Conservation (phyloP, 768 basidiomycete species). For the Scleroderma citrinum region DNA sequence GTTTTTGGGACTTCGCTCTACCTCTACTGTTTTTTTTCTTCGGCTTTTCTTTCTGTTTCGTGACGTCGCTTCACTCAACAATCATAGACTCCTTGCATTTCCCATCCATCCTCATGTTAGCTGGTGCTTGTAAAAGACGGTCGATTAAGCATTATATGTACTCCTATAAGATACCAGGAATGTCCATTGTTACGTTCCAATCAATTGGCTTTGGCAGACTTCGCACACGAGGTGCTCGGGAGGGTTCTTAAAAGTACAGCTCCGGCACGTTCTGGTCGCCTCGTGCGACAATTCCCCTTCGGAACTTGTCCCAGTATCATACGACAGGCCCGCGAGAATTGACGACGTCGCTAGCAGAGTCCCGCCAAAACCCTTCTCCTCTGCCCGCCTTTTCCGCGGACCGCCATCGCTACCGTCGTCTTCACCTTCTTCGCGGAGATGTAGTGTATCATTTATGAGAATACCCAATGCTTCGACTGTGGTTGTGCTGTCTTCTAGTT, state of each 20-base stretch:
- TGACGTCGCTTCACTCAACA: slow-evolving; percentile 19
- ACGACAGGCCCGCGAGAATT: slow-evolving; percentile 22
- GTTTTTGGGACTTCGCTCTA: slow-evolving; percentile 24
- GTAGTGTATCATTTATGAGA: slow-evolving; percentile 57
- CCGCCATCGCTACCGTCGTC: slow-evolving; percentile 47
- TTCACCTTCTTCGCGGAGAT: slow-evolving; percentile 60
- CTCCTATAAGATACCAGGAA: slow-evolving; percentile 27
- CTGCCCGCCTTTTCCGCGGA: slow-evolving; percentile 37
- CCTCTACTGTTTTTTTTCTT: slow-evolving; percentile 17
- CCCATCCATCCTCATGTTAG: slow-evolving; percentile 9
- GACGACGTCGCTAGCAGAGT: slow-evolving; percentile 54
- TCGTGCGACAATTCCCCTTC: slow-evolving; percentile 24
- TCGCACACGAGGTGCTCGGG: slow-evolving; percentile 37
- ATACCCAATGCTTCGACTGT: slow-evolving; percentile 50
- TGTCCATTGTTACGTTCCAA: slow-evolving; percentile 13
- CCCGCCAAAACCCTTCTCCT: slow-evolving; percentile 68
- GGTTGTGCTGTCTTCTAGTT: slow-evolving; percentile 56
- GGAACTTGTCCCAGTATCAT: slow-evolving; percentile 29
- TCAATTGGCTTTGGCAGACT: slow-evolving; percentile 38
- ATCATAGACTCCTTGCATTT: slow-evolving; percentile 24
- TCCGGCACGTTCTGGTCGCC: slow-evolving; percentile 39
- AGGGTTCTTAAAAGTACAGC: slow-evolving; percentile 57
- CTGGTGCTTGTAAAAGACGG: slow-evolving; percentile 15
- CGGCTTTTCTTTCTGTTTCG: slow-evolving; percentile 12
- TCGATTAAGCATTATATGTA: slow-evolving; percentile 33